phyloP scores from a whole-genome alignment of 2,329 filamentous ascomycete genomes.

The Emergomyces pasteurianus region DNA sequence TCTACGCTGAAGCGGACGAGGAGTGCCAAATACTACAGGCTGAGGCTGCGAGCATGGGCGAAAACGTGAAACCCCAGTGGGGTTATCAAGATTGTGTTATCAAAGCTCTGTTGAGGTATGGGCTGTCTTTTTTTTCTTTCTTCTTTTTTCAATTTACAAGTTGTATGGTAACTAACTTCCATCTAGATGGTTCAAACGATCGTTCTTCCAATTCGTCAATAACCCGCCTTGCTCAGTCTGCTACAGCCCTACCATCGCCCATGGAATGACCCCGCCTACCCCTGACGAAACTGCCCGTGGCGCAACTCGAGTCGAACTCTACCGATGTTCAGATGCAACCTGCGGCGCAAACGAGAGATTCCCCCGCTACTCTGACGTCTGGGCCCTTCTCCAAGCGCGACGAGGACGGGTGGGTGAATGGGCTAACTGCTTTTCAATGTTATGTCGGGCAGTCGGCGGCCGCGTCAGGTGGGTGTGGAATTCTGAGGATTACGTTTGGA shows the following conservation, averaged over 20 bases:
- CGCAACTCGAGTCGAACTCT: conserved; percentile 77
- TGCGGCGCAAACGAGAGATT: conserved; percentile 80
- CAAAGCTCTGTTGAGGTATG: conserved; percentile 68
- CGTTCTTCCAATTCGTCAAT: conserved; percentile 95
- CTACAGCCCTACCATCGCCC: conserved; percentile 66
- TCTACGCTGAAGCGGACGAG: conserved; percentile 90
- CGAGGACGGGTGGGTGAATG: conserved; percentile 86
- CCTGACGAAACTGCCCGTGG: conserved; percentile 84
- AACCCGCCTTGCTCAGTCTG: conserved; percentile 80
- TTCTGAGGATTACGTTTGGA: conserved; percentile 94
- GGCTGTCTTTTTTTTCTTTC: conserved; percentile 14
- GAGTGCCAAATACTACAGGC: conserved; percentile 79
- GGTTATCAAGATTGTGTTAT: conserved; percentile 97
- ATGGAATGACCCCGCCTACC: conserved; percentile 72
- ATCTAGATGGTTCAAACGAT: conserved; percentile 79
- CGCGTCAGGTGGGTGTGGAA: conserved; percentile 98
- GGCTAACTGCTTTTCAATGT: conserved; percentile 98
- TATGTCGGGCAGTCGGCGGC: conserved; percentile 83
- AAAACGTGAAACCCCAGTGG: conserved; percentile 73
- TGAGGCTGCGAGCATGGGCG: conserved; percentile 75
- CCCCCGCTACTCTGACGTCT: conserved; percentile 88
- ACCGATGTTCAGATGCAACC: conserved; percentile 64
- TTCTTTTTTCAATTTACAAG: no score
- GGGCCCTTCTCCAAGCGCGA: conserved; percentile 76
- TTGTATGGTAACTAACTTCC: conserved; percentile 7